Conservation (phyloP, 306 rosid species). For the Fragaria iinumae region DNA sequence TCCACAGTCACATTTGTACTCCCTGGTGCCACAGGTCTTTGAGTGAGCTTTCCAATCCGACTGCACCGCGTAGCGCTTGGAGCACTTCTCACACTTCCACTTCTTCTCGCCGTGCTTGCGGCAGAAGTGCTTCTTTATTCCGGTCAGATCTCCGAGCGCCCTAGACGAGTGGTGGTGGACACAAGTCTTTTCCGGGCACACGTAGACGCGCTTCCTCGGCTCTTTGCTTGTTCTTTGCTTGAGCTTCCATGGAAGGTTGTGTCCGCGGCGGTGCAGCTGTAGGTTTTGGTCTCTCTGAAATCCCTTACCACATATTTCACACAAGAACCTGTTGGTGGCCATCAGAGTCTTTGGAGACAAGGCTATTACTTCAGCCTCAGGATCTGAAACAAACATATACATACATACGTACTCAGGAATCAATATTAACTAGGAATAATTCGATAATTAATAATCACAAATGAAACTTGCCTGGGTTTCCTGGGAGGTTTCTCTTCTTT, state of each 20-base stretch:
- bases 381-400: conserved; percentile 45
- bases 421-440: not conserved
- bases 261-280: conserved; percentile 82
- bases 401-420: not conserved
- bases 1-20: conserved; percentile 90
- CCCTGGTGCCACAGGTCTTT: conserved; percentile 85
- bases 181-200: conserved; percentile 79
- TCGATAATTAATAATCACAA: not conserved
- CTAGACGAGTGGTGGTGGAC: conserved; percentile 77
- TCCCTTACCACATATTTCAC: conserved; percentile 86
- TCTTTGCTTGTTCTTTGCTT: conserved; percentile 80
- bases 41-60: conserved; percentile 94
- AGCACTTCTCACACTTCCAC: conserved; percentile 91
- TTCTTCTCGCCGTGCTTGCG: conserved; percentile 91
- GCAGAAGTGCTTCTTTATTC: conserved; percentile 94
- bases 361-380: conserved; percentile 89
- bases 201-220: conserved; percentile 68
- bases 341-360: conserved; percentile 79
- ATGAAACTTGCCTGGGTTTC: conserved; percentile 73
- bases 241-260: conserved; percentile 91
- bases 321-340: conserved; percentile 84
- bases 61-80: conserved; percentile 86
- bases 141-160: conserved; percentile 85
- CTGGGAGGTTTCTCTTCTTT: conserved; percentile 91
- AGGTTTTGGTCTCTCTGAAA: conserved; percentile 90